Percentiles rank a stretch among this genome's conserved stretches.
phyloP scores from a whole-genome alignment of 176 grass and related monocot species.

The Avena atlantica region DNA sequence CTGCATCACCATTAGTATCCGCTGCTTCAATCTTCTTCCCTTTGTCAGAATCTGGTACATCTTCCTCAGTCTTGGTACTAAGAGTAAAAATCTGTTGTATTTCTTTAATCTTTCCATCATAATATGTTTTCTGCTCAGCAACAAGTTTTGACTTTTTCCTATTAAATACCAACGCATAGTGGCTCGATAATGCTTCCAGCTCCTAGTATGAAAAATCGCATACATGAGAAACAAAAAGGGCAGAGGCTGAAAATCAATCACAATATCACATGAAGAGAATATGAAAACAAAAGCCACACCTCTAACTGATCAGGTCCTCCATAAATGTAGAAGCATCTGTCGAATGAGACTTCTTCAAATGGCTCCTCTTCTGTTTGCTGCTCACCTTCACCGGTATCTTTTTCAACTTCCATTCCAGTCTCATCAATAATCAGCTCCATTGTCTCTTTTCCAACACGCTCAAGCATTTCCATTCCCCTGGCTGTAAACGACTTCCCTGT shows the following conservation, averaged over 20 bases:
- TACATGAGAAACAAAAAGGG: constrained; percentile 21
- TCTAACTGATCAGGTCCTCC: constrained; percentile 97
- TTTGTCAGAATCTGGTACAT: constrained; percentile 77
- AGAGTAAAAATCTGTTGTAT: constrained; percentile 86
- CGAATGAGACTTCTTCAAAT: constrained; percentile 95
- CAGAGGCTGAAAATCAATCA: constrained; percentile 10
- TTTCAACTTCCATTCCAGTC: constrained; percentile 93
- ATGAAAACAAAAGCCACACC: constrained; percentile 57
- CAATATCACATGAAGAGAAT: background rate
- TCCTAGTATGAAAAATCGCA: constrained; percentile 56
- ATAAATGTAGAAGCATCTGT: constrained; percentile 99
- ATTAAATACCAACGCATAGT: constrained; percentile 89
- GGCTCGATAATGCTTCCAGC: constrained; percentile 92
- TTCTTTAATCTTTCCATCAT: constrained; percentile 82
- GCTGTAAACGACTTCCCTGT: constrained; percentile 85
- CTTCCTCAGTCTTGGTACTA: constrained; percentile 67
- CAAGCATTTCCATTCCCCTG: constrained; percentile 93
- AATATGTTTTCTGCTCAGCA: constrained; percentile 80
- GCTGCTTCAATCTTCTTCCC: constrained; percentile 79
- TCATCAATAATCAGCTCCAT: constrained; percentile 94
- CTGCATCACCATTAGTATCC: constrained; percentile 67
- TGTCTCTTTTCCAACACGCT: constrained; percentile 95
- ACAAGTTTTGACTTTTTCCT: constrained; percentile 86
- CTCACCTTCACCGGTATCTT: constrained; percentile 57
- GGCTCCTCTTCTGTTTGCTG: constrained; percentile 74